Percentiles rank a stretch among this genome's conserved stretches.
phyloP scores from a whole-genome alignment of 768 basidiomycete genomes.

The Stropharia rugosoannulata region DNA sequence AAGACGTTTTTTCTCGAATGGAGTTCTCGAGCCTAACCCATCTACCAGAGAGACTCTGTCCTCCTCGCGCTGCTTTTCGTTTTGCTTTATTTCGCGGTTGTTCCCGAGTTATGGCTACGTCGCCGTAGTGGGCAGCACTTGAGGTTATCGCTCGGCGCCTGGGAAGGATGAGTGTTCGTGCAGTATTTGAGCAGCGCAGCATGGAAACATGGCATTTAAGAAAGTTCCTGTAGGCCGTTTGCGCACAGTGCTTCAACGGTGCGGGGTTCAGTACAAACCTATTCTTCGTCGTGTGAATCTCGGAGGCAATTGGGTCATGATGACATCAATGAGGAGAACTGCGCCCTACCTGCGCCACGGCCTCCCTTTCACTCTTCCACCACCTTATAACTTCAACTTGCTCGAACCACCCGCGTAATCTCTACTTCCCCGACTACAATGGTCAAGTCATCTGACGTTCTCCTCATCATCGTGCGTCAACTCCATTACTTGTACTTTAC shows the following conservation, averaged over 20 bases:
- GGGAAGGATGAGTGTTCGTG: background rate
- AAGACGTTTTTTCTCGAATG: slow-evolving; percentile 41
- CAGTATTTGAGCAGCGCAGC: slow-evolving; percentile 5
- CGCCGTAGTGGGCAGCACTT: slow-evolving; percentile 2
- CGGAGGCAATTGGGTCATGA: too few species aligned
- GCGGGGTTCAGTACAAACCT: too few species aligned
- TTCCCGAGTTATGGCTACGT: slow-evolving; percentile 11
- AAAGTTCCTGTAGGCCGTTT: too few species aligned
- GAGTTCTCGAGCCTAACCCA: slow-evolving; percentile 56
- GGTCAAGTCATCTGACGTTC: slow-evolving; percentile 69
- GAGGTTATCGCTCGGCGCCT: slow-evolving; percentile 14
- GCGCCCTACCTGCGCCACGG: too few species aligned
- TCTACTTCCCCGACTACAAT: slow-evolving; percentile 26
- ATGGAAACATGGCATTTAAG: slow-evolving; percentile 17
- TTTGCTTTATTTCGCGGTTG: slow-evolving; percentile 10
- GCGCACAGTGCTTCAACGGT: too few species aligned
- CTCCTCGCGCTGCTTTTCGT: slow-evolving; percentile 35
- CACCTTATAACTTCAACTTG: too few species aligned
- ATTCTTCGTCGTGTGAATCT: too few species aligned
- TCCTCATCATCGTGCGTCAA: slow-evolving; percentile 69
- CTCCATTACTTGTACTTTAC: background rate
- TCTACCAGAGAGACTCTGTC: slow-evolving; percentile 60
- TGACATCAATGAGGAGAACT: too few species aligned
- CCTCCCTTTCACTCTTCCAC: too few species aligned
- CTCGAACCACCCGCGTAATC: background rate